A percentile compares a stretch with the other conserved stretches of the same genome.
Evolutionary conservation across 1,284 basidiomycete genomes (phyloP).

Genomic region (Austropuccinia psidii): DNA sequence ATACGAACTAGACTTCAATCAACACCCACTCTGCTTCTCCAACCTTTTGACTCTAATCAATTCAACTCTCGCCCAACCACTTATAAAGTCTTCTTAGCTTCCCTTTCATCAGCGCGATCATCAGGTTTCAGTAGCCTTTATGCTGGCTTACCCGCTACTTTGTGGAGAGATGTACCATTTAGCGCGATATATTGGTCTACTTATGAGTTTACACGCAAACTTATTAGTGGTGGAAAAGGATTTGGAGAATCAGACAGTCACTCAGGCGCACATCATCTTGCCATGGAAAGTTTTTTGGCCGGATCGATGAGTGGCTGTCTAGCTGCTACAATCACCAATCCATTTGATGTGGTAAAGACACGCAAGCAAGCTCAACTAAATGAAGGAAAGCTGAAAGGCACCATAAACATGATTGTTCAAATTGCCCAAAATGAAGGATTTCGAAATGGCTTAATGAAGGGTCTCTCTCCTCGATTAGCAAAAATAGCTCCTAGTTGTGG

Average conservation of each 20-base stretch:
- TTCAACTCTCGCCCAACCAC: background rate
- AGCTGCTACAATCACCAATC: slow-evolving; percentile 82
- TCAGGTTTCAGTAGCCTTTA: slow-evolving; percentile 70
- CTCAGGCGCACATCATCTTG: background rate
- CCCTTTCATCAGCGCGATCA: slow-evolving; percentile 41
- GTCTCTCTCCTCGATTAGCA: slow-evolving; percentile 74
- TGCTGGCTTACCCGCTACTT: slow-evolving; percentile 79
- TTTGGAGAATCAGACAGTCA: slow-evolving; percentile 12
- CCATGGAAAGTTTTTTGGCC: slow-evolving; percentile 38
- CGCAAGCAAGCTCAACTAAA: slow-evolving; percentile 59
- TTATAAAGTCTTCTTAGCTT: slow-evolving; percentile 32
- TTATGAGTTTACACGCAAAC: slow-evolving; percentile 49
- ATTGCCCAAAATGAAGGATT: slow-evolving; percentile 72
- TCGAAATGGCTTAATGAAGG: slow-evolving; percentile 67
- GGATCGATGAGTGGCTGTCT: slow-evolving; percentile 47
- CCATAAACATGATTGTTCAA: slow-evolving; percentile 59
- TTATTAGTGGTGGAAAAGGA: slow-evolving; percentile 44
- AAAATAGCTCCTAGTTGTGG: slow-evolving; percentile 99
- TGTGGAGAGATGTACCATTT: slow-evolving; percentile 97
- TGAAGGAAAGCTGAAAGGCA: slow-evolving; percentile 45
- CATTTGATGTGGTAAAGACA: slow-evolving; percentile 95
- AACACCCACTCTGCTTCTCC: slow-evolving; percentile 9
- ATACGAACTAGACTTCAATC: slow-evolving; percentile 90
- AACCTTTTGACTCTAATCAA: slow-evolving; percentile 1
- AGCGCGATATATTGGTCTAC: slow-evolving; percentile 77